A percentile compares a stretch with the other conserved stretches of the same genome.
Evolutionary conservation across 805 yeast species (phyloP).

Genomic region (Kodamaea nitidulidarum): DNA sequence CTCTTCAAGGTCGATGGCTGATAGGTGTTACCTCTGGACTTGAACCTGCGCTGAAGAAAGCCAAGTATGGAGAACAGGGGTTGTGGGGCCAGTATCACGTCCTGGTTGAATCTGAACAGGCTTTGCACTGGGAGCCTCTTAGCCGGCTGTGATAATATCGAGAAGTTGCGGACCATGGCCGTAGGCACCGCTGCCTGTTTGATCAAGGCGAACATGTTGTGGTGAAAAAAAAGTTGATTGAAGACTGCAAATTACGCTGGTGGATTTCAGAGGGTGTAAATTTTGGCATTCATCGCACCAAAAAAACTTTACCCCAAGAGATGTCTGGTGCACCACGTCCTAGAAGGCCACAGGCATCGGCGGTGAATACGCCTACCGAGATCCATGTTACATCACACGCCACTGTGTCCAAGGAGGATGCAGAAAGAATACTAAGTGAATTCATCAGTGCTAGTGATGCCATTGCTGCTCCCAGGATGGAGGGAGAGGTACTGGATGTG

Average conservation of each 20-base stretch:
- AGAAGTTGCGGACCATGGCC: slow-evolving; percentile 7
- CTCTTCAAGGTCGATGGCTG: slow-evolving; percentile 90
- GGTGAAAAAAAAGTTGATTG: slow-evolving; percentile 3
- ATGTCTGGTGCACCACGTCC: slow-evolving; percentile 34
- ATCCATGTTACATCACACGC: slow-evolving; percentile 27
- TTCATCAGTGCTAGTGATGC: slow-evolving; percentile 39
- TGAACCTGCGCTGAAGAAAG: slow-evolving; percentile 61
- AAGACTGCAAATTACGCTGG: slow-evolving; percentile 5
- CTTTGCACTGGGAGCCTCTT: slow-evolving; percentile 3
- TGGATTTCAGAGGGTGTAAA: background rate
- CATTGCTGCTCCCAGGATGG: slow-evolving; percentile 26
- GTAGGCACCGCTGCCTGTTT: slow-evolving; percentile 6
- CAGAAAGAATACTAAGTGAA: slow-evolving; percentile 43
- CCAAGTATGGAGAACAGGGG: slow-evolving; percentile 27
- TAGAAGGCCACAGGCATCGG: slow-evolving; percentile 39
- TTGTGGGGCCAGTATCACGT: slow-evolving; percentile 18
- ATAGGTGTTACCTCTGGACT: slow-evolving; percentile 88
- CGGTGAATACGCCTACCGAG: slow-evolving; percentile 47
- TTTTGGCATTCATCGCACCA: slow-evolving; percentile 7
- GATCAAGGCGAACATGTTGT: slow-evolving; percentile 2
- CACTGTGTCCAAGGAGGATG: slow-evolving; percentile 34
- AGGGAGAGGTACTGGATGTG: slow-evolving; percentile 23
- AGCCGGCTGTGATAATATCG: slow-evolving; percentile 13
- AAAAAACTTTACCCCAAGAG: background rate
- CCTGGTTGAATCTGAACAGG: slow-evolving; percentile 14